Evolutionary conservation across 1,284 basidiomycete genomes (phyloP).

Genomic region (Paramarasmius palmivorus): DNA sequence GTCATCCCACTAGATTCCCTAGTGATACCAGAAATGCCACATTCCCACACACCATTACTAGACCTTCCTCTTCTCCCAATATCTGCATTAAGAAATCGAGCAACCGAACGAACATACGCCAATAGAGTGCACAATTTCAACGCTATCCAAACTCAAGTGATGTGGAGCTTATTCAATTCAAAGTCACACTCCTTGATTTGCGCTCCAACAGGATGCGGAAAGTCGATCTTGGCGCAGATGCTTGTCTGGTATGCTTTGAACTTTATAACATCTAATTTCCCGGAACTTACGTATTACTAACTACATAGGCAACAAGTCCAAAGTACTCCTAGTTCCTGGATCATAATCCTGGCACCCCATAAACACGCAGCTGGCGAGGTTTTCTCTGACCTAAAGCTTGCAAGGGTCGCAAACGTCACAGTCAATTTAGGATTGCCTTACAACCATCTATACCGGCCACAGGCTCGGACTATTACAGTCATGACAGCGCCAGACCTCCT

Average conservation of each 20-base stretch:
- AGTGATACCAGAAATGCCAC: slow-evolving; percentile 73
- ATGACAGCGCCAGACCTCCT: slow-evolving; percentile 53
- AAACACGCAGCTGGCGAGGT: slow-evolving; percentile 49
- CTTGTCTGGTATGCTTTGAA: slow-evolving; percentile 61
- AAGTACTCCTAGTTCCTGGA: slow-evolving; percentile 43
- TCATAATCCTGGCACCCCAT: slow-evolving; percentile 57
- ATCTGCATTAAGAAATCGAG: slow-evolving; percentile 49
- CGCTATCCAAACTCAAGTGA: slow-evolving; percentile 87
- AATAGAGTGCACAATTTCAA: slow-evolving; percentile 66
- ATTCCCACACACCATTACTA: slow-evolving; percentile 69
- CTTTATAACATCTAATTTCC: slow-evolving; percentile 1
- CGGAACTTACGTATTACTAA: background rate
- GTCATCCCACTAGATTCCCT: slow-evolving; percentile 67
- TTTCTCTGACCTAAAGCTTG: slow-evolving; percentile 46
- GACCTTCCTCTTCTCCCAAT: slow-evolving; percentile 82
- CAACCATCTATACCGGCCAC: slow-evolving; percentile 32
- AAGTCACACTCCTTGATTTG: slow-evolving; percentile 76
- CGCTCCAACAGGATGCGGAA: slow-evolving; percentile 82
- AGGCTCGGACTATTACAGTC: slow-evolving; percentile 51
- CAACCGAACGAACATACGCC: slow-evolving; percentile 48
- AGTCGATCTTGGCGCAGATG: slow-evolving; percentile 74
- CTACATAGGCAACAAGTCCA: slow-evolving; percentile 50
- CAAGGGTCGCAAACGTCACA: slow-evolving; percentile 38
- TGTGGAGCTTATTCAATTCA: slow-evolving; percentile 83
- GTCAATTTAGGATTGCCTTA: slow-evolving; percentile 42